A percentile compares a stretch with the other conserved stretches of the same genome.
These are phyloP conservation scores for Cercospora zeae-maydis DNA, from an alignment of 2,329 filamentous ascomycete species.

Conservation along the genomic window DNA sequence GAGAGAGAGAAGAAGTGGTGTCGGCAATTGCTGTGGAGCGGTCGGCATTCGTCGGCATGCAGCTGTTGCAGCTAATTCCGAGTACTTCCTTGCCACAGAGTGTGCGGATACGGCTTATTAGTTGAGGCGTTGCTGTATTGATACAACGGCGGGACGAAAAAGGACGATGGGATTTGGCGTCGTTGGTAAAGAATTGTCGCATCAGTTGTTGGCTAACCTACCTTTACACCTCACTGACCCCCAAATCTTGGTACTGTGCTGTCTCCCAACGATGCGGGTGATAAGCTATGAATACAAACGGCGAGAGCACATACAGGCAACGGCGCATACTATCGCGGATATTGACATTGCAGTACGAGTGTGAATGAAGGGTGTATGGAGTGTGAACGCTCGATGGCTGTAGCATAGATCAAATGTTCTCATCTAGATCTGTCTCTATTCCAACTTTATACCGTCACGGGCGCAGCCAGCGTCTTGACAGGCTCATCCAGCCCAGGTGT, in stretches of 20 bases:
- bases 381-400: background rate
- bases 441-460: background rate
- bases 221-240: background rate
- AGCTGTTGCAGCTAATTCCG: background rate
- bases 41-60: slow-evolving; percentile 1
- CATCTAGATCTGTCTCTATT: background rate
- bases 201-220: background rate
- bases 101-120: background rate
- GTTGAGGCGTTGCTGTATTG: background rate
- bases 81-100: background rate
- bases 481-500: slow-evolving; percentile 24
- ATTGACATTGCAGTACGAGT: background rate
- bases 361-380: background rate
- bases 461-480: background rate
- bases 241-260: background rate
- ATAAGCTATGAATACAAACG: background rate
- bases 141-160: background rate
- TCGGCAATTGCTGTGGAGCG: background rate
- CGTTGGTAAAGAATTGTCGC: background rate
- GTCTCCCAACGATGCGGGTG: background rate
- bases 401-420: background rate
- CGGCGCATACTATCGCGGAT: background rate
- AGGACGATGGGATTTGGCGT: background rate
- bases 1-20: background rate
- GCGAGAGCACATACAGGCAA: background rate